Conservation (phyloP, 768 basidiomycete genomes). For the Agaricus bisporus region DNA sequence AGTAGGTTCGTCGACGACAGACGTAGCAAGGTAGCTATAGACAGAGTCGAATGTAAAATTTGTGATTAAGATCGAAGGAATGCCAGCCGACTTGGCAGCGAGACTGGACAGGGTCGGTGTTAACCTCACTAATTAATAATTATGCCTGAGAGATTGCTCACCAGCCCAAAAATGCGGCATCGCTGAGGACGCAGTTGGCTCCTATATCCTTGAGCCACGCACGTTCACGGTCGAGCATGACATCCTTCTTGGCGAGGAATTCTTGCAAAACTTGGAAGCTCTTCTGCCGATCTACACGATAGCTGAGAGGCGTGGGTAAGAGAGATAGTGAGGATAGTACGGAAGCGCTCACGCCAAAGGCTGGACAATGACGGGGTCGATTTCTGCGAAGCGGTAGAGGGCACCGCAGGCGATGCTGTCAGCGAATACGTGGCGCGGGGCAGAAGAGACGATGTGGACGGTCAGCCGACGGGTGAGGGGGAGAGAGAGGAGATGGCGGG, state of each 20-base stretch:
- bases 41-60: slow-evolving; percentile 87
- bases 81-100: slow-evolving; percentile 53
- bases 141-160: slow-evolving; percentile 22
- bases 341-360: slow-evolving; percentile 58
- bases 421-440: slow-evolving; percentile 64
- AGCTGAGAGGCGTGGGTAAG: slow-evolving; percentile 31
- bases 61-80: slow-evolving; percentile 71
- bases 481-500: slow-evolving; percentile 49
- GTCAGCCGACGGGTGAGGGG: slow-evolving; percentile 30
- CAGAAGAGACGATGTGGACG: slow-evolving; percentile 68
- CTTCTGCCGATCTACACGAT: slow-evolving; percentile 66
- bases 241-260: slow-evolving; percentile 53
- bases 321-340: neutral
- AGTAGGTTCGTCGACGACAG: slow-evolving; percentile 35
- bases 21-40: slow-evolving; percentile 67
- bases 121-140: neutral
- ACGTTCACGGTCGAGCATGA: slow-evolving; percentile 46
- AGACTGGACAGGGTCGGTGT: slow-evolving; percentile 32
- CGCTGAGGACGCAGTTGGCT: slow-evolving; percentile 62
- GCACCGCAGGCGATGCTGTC: slow-evolving; percentile 61
- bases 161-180: slow-evolving; percentile 78
- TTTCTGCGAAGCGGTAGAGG: slow-evolving; percentile 60
- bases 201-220: slow-evolving; percentile 47
- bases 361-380: slow-evolving; percentile 78
- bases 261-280: slow-evolving; percentile 56